These are phyloP conservation scores for Nakaseomyces nivariensis DNA, from an alignment of 1,139 yeast genomes.

Conservation along the genomic window DNA sequence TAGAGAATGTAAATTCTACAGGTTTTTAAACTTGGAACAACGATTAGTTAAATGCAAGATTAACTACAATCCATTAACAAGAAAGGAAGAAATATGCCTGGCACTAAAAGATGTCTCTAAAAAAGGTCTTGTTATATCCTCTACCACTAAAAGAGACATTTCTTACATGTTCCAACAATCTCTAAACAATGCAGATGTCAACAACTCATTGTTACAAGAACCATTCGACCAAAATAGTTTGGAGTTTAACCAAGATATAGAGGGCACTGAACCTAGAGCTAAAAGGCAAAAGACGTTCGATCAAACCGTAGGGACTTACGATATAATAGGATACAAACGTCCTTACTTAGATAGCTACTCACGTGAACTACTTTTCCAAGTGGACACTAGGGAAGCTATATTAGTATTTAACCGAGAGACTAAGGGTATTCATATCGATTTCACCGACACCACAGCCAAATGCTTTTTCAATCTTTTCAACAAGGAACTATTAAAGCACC, in stretches of 20 bases:
- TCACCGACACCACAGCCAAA: constrained; percentile 26
- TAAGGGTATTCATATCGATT: constrained; percentile 24
- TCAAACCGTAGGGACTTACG: constrained; percentile 6
- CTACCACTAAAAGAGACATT: constrained; percentile 1
- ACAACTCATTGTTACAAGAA: background rate
- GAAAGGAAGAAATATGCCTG: constrained; percentile 47
- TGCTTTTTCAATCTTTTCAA: constrained; percentile 24
- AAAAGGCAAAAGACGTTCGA: constrained; percentile 6
- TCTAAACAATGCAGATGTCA: background rate
- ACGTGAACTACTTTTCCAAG: constrained; percentile 48
- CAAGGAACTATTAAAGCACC: constrained; percentile 9
- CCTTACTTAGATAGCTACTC: constrained; percentile 47
- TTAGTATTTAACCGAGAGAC: constrained; percentile 23
- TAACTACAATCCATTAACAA: constrained; percentile 41
- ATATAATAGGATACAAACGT: constrained; percentile 38
- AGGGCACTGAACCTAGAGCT: constrained; percentile 6
- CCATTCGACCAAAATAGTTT: background rate
- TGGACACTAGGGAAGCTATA: constrained; percentile 30
- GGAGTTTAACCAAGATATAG: background rate
- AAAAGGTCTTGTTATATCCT: constrained; percentile 31
- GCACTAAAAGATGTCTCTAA: constrained; percentile 39
- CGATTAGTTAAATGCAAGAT: constrained; percentile 46
- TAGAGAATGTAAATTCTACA: constrained; percentile 66
- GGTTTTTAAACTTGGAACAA: constrained; percentile 70
- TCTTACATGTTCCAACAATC: constrained; percentile 1